Conservation (phyloP, 2,329 filamentous ascomycete species). For the Sporothrix pseudoabietina region DNA sequence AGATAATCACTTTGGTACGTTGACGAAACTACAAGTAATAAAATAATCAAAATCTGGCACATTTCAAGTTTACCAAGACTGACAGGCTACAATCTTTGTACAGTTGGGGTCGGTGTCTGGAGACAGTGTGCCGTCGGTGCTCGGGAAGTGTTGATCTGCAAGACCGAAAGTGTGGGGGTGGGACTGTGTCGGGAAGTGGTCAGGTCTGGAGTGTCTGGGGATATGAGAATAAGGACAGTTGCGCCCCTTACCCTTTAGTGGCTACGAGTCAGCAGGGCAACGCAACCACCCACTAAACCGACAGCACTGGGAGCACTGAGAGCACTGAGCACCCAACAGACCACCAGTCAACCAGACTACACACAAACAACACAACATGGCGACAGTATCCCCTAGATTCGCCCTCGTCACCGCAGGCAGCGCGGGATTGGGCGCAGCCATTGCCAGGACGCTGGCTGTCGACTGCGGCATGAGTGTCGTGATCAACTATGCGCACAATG, state of each 20-base stretch:
- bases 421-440: conserved; percentile 70
- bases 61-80: too few relatives aligned
- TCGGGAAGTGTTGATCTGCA: not conserved
- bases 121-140: not conserved
- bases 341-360: too few relatives aligned
- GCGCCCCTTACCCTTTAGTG: too few relatives aligned
- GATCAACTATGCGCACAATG: conserved; percentile 71
- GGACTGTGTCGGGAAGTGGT: conserved; percentile 23
- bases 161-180: not conserved
- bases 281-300: too few relatives aligned
- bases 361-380: too few relatives aligned
- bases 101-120: too few relatives aligned
- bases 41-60: not conserved
- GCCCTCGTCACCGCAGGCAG: conserved; percentile 55
- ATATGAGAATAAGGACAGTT: too few relatives aligned
- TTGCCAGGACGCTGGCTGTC: conserved; percentile 66
- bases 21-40: not conserved
- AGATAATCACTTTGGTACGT: too few relatives aligned
- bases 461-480: conserved; percentile 66
- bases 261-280: too few relatives aligned
- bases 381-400: conserved; percentile 35
- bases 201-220: not conserved
- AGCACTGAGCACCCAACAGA: too few relatives aligned
- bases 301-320: too few relatives aligned
- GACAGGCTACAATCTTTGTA: too few relatives aligned